Evolutionary conservation across 73 alveolate genomes (phyloP).

Genomic region (Symbiodinium natans): DNA sequence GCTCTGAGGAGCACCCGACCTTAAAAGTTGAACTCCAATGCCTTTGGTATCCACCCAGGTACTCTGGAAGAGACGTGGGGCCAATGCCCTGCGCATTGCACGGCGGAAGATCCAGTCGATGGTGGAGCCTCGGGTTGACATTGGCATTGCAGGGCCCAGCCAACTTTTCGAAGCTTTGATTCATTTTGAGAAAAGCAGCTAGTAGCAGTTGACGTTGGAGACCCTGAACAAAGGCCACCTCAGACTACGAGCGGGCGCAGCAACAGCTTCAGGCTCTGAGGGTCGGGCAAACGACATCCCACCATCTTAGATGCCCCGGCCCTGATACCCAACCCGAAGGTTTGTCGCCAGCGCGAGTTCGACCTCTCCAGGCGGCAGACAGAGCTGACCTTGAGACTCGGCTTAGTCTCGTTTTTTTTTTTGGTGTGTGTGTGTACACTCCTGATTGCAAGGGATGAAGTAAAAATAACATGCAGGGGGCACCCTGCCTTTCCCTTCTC

Average conservation of each 20-base stretch:
- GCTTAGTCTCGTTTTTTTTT: not conserved
- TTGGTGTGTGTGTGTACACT: not conserved
- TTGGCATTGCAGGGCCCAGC: not conserved
- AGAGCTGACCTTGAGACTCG: constrained; percentile 40
- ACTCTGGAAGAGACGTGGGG: constrained; percentile 57
- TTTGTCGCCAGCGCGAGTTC: constrained; percentile 73
- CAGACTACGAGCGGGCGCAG: constrained; percentile 65
- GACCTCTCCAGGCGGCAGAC: constrained; percentile 61
- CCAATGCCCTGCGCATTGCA: constrained; percentile 74
- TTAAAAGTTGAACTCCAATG: no score
- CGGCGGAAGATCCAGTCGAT: constrained; percentile 50
- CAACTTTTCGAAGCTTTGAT: no score
- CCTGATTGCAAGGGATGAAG: no score
- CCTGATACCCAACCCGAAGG: not conserved
- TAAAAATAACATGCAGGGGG: no score
- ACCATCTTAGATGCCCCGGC: no score
- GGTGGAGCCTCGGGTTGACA: constrained; percentile 21
- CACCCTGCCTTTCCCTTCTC: no score
- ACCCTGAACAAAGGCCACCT: constrained; percentile 17
- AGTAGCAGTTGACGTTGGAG: not conserved
- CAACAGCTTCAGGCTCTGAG: constrained; percentile 46
- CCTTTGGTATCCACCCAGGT: no score
- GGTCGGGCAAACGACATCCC: not conserved
- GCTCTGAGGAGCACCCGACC: no score
- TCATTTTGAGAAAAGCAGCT: no score